Evolutionary conservation across 805 yeast species (phyloP).

Genomic region (Zygosaccharomyces bailii): DNA sequence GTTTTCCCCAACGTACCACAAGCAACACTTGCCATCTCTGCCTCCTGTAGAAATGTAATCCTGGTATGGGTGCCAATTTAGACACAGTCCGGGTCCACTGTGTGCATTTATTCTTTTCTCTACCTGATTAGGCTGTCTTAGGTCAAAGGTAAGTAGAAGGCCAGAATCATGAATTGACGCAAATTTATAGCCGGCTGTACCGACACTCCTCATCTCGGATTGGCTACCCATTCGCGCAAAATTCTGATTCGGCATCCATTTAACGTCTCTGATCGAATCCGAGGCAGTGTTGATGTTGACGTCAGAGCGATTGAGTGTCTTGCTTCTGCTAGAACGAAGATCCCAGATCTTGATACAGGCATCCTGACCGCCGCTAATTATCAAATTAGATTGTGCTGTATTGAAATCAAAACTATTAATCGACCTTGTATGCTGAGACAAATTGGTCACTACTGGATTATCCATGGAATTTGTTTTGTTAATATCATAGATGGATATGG

Average conservation of each 20-base stretch:
- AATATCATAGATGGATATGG: slow-evolving; percentile 34
- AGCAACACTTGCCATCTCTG: slow-evolving; percentile 58
- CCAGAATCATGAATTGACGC: slow-evolving; percentile 90
- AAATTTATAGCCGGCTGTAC: slow-evolving; percentile 43
- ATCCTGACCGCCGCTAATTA: slow-evolving; percentile 73
- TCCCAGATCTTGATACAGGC: slow-evolving; percentile 79
- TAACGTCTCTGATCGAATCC: slow-evolving; percentile 63
- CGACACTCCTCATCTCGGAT: slow-evolving; percentile 36
- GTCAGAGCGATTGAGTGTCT: slow-evolving; percentile 29
- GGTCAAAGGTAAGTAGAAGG: slow-evolving; percentile 78
- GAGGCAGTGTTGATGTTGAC: slow-evolving; percentile 48
- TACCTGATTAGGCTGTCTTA: slow-evolving; percentile 57
- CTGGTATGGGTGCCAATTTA: slow-evolving; percentile 82
- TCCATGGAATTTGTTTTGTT: slow-evolving; percentile 23
- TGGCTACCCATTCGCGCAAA: slow-evolving; percentile 30
- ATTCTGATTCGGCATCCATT: slow-evolving; percentile 44
- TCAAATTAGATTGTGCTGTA: slow-evolving; percentile 36
- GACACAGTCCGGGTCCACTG: slow-evolving; percentile 81
- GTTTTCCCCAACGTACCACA: slow-evolving; percentile 36
- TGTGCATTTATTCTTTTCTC: slow-evolving; percentile 85
- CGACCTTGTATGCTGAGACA: slow-evolving; percentile 36
- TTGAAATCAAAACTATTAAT: slow-evolving; percentile 38
- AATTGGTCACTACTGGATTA: slow-evolving; percentile 24
- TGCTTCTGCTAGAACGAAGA: slow-evolving; percentile 44
- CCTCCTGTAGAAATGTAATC: slow-evolving; percentile 91